Evolutionary conservation across 1,284 basidiomycete species (phyloP).

Genomic region (Ceraceosorus guamensis): DNA sequence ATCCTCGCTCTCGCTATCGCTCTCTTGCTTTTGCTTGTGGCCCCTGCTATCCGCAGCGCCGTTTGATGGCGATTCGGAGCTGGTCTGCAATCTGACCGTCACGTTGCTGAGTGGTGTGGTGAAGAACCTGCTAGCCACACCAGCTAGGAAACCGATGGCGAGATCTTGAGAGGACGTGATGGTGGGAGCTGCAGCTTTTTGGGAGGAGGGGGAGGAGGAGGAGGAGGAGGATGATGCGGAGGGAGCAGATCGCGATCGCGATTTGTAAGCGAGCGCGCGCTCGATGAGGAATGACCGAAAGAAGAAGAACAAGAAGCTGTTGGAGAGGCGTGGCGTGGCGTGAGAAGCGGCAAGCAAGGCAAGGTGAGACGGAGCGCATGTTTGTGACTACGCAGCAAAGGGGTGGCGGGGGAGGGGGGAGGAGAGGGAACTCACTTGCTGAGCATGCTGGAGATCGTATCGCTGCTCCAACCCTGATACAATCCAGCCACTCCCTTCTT

Average conservation of each 20-base stretch:
- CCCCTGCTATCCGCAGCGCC: conserved; percentile 9
- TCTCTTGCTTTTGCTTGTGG: conserved; percentile 5
- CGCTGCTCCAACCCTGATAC: conserved; percentile 49
- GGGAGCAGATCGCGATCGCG: conserved; percentile 4
- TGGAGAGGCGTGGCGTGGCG: neutral
- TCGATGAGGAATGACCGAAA: conserved; percentile 34
- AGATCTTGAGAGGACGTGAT: conserved; percentile 50
- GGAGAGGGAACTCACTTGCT: conserved; percentile 50
- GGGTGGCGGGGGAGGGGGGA: conserved; percentile 30
- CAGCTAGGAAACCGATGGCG: conserved; percentile 51
- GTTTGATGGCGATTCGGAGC: conserved; percentile 22
- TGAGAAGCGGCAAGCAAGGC: no score
- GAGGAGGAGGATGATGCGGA: no score
- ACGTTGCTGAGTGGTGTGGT: conserved; percentile 53
- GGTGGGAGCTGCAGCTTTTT: conserved; percentile 11
- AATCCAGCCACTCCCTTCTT: conserved; percentile 28
- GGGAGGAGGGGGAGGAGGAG: neutral
- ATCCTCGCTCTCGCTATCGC: conserved; percentile 19
- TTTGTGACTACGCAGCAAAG: no score
- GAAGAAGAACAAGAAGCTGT: conserved; percentile 36
- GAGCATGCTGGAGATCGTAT: conserved; percentile 50
- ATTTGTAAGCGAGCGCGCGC: conserved; percentile 6
- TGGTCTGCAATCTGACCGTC: conserved; percentile 51
- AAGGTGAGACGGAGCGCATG: no score
- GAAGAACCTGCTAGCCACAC: conserved; percentile 50